Percentiles rank a stretch among this genome's conserved stretches.
These are phyloP conservation scores for Solioccasus polychromus DNA, from an alignment of 768 basidiomycete species.

Conservation along the genomic window DNA sequence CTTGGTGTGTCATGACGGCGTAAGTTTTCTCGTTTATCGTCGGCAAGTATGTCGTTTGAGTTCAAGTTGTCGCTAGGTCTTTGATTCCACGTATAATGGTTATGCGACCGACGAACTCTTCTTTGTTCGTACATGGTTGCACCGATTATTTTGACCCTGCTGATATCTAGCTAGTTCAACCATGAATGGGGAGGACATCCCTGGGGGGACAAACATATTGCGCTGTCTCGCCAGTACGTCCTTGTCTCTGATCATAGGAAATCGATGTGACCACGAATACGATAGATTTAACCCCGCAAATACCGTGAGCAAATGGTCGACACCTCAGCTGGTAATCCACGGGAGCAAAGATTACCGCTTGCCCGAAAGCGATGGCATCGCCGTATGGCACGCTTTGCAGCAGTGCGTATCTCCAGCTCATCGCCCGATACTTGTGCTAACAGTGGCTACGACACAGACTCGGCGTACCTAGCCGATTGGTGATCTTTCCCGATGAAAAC, in stretches of 20 bases:
- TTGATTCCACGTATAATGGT: slow-evolving; percentile 76
- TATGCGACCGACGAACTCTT: slow-evolving; percentile 89
- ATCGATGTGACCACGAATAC: not conserved
- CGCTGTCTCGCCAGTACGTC: slow-evolving; percentile 53
- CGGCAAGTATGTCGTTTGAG: not conserved
- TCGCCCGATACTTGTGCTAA: slow-evolving; percentile 1
- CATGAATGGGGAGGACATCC: slow-evolving; percentile 85
- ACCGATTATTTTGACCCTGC: not conserved
- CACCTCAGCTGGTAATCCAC: slow-evolving; percentile 82
- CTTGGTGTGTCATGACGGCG: slow-evolving; percentile 89
- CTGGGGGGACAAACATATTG: slow-evolving; percentile 61
- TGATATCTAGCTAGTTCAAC: slow-evolving; percentile 57
- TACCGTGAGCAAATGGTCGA: slow-evolving; percentile 81
- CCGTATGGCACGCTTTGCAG: slow-evolving; percentile 81
- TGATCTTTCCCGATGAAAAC: slow-evolving; percentile 89
- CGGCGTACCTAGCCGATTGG: slow-evolving; percentile 68
- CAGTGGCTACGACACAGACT: slow-evolving; percentile 39
- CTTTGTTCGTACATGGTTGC: slow-evolving; percentile 56
- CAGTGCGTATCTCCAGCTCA: slow-evolving; percentile 47
- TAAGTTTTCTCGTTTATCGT: slow-evolving; percentile 31
- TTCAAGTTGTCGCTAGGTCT: slow-evolving; percentile 44
- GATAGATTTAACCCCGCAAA: slow-evolving; percentile 73
- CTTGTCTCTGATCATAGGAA: not conserved
- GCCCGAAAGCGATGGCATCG: slow-evolving; percentile 81
- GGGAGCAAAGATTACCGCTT: slow-evolving; percentile 87